Evolutionary conservation across 2,329 filamentous ascomycete species (phyloP).

Genomic region (Diaporthe aspalathi): DNA sequence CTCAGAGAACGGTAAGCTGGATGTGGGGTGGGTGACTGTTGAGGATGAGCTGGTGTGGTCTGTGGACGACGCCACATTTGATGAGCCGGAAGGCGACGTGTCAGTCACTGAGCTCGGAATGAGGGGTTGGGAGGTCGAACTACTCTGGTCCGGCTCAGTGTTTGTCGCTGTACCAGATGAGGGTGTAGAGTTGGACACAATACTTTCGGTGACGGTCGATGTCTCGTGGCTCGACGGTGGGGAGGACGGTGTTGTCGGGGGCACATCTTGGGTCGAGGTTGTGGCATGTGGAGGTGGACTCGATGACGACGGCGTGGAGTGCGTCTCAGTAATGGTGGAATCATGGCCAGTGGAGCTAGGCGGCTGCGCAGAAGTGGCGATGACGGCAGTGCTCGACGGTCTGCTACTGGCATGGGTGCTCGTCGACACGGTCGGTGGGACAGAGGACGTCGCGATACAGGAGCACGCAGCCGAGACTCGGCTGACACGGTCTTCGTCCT

Average conservation of each 20-base stretch:
- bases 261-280: neutral
- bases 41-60: too few species aligned
- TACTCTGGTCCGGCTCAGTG: neutral
- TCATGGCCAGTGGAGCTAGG: neutral
- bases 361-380: neutral
- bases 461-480: slow-evolving; percentile 1
- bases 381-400: neutral
- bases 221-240: neutral
- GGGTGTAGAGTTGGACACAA: too few species aligned
- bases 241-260: neutral
- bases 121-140: too few species aligned
- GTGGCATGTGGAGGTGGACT: neutral
- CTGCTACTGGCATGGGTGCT: neutral
- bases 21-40: too few species aligned
- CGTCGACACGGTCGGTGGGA: neutral
- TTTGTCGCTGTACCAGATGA: too few species aligned
- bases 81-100: neutral
- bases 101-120: neutral
- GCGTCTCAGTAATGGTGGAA: neutral
- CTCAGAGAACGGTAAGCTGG: too few species aligned
- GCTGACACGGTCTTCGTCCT: neutral
- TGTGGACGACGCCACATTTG: neutral
- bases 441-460: neutral
- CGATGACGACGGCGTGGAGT: neutral
- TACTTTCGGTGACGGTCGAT: neutral